Conservation (phyloP, 768 basidiomycete genomes). For the Cystobasidium tubakii region DNA sequence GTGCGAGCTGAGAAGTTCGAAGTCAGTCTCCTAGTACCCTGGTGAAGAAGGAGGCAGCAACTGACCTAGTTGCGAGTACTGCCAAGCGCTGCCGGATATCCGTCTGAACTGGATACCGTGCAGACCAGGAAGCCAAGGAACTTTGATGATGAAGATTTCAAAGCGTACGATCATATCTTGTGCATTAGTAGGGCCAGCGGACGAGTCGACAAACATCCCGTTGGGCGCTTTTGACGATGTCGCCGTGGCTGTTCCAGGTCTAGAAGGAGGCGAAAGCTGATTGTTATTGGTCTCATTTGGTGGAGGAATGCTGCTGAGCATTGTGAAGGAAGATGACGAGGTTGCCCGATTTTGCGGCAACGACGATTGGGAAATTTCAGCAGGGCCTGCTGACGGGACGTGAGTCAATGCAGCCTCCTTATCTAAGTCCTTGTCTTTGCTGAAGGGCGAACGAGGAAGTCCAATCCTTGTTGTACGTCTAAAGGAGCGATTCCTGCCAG, state of each 20-base stretch:
- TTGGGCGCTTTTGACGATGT: constrained; percentile 58
- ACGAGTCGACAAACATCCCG: constrained; percentile 59
- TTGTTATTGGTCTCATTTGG: constrained; percentile 71
- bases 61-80: constrained; percentile 82
- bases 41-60: background rate
- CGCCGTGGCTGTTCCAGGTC: constrained; percentile 52
- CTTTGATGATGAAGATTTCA: constrained; percentile 96
- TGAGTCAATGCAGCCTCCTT: constrained; percentile 25
- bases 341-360: background rate
- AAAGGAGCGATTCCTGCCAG: constrained; percentile 19
- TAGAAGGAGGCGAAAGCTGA: constrained; percentile 55
- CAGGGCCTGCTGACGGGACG: background rate
- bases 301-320: constrained; percentile 32
- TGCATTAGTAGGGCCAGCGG: constrained; percentile 50
- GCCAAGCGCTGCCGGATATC: constrained; percentile 85
- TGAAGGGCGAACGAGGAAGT: constrained; percentile 38
- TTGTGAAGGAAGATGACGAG: constrained; percentile 41
- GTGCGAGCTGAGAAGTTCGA: constrained; percentile 18
- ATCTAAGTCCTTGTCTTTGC: constrained; percentile 40
- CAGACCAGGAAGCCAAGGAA: constrained; percentile 63
- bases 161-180: constrained; percentile 74
- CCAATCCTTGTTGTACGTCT: constrained; percentile 30
- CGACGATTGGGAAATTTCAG: constrained; percentile 35
- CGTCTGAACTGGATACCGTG: constrained; percentile 94
- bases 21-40: background rate